A percentile compares a stretch with the other conserved stretches of the same genome.
These are phyloP conservation scores for Brassica carinata DNA, from an alignment of 345 rosid species.

Conservation along the genomic window DNA sequence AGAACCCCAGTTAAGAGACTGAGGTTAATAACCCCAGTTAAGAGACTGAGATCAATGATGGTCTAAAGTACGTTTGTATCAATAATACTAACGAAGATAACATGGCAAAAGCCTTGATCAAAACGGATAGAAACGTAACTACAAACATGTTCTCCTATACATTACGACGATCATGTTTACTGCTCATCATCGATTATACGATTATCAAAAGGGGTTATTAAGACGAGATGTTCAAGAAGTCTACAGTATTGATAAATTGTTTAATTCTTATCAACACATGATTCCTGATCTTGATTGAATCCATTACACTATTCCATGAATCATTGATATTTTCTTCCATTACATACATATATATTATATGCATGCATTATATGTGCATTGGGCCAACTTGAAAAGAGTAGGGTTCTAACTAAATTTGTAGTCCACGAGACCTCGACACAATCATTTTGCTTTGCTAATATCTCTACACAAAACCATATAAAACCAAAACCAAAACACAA, in stretches of 20 bases:
- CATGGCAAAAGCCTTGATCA: neutral
- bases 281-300: no score
- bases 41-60: no score
- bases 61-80: neutral
- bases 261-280: no score
- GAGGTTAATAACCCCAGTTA: no score
- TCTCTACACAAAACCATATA: conserved; percentile 21
- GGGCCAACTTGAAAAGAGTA: conserved; percentile 23
- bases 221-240: no score
- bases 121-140: neutral
- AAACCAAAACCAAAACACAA: conserved; percentile 24
- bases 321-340: neutral
- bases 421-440: conserved; percentile 34
- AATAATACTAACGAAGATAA: neutral
- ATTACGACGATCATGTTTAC: neutral
- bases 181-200: neutral
- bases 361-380: neutral
- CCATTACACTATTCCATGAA: neutral
- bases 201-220: no score
- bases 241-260: neutral
- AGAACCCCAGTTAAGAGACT: no score
- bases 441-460: conserved; percentile 30
- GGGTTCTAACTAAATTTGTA: conserved; percentile 18
- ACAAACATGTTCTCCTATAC: neutral
- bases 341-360: neutral